Percentiles rank a stretch among this genome's conserved stretches.
phyloP scores from a whole-genome alignment of 2,329 filamentous ascomycete species.

The Penicillium sp. region DNA sequence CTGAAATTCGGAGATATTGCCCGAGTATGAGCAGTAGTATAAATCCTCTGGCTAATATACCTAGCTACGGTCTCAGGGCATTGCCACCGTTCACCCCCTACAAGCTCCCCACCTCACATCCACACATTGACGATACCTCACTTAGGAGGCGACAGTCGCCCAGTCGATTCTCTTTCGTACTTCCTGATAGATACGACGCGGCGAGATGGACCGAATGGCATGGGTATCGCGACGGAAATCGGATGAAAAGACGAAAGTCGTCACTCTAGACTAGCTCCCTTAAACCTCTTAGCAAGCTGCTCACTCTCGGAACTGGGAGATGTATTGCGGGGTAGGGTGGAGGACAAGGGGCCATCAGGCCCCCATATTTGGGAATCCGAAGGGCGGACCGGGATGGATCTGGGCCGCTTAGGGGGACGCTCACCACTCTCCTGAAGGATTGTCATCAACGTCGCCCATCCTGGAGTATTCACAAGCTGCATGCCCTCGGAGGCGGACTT shows the following conservation, averaged over 20 bases:
- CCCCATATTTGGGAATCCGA: conserved; percentile 33
- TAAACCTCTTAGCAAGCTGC: conserved; percentile 62
- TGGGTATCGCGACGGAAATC: conserved; percentile 8
- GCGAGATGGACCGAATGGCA: not conserved
- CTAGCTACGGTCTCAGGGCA: not conserved
- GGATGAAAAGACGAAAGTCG: conserved; percentile 14
- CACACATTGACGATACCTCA: not conserved
- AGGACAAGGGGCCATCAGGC: conserved; percentile 22
- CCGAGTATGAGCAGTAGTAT: not conserved
- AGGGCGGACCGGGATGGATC: conserved; percentile 42
- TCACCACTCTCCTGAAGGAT: conserved; percentile 97
- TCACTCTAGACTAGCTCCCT: conserved; percentile 57
- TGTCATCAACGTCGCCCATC: conserved; percentile 89
- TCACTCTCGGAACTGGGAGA: conserved; percentile 51
- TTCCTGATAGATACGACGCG: not conserved
- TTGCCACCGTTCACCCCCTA: not conserved
- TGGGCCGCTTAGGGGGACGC: conserved; percentile 73
- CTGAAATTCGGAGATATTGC: too few relatives aligned
- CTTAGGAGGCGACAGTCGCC: not conserved
- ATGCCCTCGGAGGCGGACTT: conserved; percentile 78
- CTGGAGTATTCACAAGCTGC: conserved; percentile 78
- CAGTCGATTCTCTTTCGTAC: not conserved
- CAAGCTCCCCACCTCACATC: not conserved
- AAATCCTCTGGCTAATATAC: not conserved
- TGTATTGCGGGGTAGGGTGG: conserved; percentile 31